Conservation (phyloP, 1,284 basidiomycete species). For the Ustilago loliicola region DNA sequence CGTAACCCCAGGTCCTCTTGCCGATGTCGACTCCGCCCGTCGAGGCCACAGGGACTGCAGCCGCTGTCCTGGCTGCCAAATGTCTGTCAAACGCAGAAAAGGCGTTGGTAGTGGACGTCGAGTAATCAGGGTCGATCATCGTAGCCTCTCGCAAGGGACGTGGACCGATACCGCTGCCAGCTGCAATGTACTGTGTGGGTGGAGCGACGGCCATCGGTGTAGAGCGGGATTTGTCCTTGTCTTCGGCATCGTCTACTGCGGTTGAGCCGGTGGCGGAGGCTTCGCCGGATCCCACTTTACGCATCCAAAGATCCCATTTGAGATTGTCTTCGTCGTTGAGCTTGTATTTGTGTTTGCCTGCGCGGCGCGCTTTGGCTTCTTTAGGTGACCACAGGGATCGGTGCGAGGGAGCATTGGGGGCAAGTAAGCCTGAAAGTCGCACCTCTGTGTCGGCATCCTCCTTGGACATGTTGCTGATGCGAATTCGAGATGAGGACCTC, state of each 20-base stretch:
- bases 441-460: slow-evolving; percentile 50
- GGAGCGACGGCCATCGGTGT: slow-evolving; percentile 53
- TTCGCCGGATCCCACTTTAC: slow-evolving; percentile 29
- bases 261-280: background rate
- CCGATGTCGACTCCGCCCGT: slow-evolving; percentile 35
- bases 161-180: slow-evolving; percentile 44
- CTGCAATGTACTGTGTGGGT: slow-evolving; percentile 43
- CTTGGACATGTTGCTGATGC: slow-evolving; percentile 51
- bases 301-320: slow-evolving; percentile 62
- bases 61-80: slow-evolving; percentile 19
- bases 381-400: slow-evolving; percentile 56
- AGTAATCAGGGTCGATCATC: slow-evolving; percentile 44
- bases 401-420: slow-evolving; percentile 65
- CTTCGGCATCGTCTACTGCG: background rate
- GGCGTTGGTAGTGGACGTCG: slow-evolving; percentile 21
- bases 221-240: slow-evolving; percentile 31
- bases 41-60: slow-evolving; percentile 3
- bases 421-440: slow-evolving; percentile 58
- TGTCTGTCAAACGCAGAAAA: slow-evolving; percentile 41
- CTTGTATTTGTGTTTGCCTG: slow-evolving; percentile 51
- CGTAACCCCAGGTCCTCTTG: slow-evolving; percentile 49
- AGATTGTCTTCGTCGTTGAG: slow-evolving; percentile 55
- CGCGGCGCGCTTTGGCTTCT: slow-evolving; percentile 41
- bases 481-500: slow-evolving; percentile 47
- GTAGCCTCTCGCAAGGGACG: slow-evolving; percentile 42